Base-by-base conservation (phyloP, 2,329 filamentous ascomycete species). In the Keithomyces neogunnii region DNA sequence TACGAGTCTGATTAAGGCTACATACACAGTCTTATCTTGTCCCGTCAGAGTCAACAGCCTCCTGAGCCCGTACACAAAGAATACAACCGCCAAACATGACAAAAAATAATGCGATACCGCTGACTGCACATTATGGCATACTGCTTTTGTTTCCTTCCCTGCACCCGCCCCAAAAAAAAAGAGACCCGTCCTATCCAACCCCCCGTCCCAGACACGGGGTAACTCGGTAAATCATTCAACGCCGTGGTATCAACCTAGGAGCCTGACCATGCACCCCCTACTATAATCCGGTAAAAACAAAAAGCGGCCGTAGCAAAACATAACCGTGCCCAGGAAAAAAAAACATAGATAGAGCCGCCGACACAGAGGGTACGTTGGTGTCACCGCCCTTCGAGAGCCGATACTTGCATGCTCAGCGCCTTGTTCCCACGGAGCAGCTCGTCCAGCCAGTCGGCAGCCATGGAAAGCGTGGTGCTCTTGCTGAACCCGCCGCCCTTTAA, bases 391-490 rank as follows among this genome's bases (percentile, higher is more conserved):
- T 51, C 49, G 26, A 53, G 46, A 9, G 46, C 36, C 26, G 40
- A 42, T 5, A 39, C 45, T 39, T 53, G 52, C 43, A 39, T 35
- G 5, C 72, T 71, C 49, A 89, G 66, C 30, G 71, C 64, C 51
- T 82, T 72, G 62, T 95, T 95, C 4, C 84, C 88, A 39, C 76
- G 70, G 10, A 89, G 67, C 26, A 95, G 64, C 13, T 85, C 80
- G 56, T 91, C 82, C n/a, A 95, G 70, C 76, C 86, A 95, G 57
- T 88, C 84, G 11, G 83, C 86, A 3, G 88, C 80, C 68, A 90
- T 85, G 19, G 79, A 77, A 39, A 96, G 74, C 65, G 89, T 85
- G 6, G 82, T 84, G 63, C 87, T 91, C 71, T 95, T 95, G 70
- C 88, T 93, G 58, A 90, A 84, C 1, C 86, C 86, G 7, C 86